Conservation (phyloP, 2,329 filamentous ascomycete species). For the Laburnicola sp. region DNA sequence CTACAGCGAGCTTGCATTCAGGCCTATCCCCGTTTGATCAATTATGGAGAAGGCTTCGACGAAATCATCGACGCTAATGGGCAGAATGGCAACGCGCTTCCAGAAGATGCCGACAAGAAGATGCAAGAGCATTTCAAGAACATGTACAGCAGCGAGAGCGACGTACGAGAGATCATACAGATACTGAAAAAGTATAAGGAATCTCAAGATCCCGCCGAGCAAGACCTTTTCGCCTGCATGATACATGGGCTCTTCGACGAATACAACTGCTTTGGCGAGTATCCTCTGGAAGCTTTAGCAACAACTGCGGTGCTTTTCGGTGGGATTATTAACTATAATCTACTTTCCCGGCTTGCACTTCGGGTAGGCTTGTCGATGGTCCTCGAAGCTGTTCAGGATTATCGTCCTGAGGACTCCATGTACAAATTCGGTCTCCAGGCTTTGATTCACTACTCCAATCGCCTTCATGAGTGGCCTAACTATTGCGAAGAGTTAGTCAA, state of each 20-base stretch:
- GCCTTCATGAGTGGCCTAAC: slow-evolving; percentile 91
- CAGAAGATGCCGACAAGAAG: slow-evolving; percentile 76
- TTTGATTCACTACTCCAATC: slow-evolving; percentile 80
- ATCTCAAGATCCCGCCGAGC: slow-evolving; percentile 79
- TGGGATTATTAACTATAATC: slow-evolving; percentile 90
- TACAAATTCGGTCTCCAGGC: slow-evolving; percentile 98
- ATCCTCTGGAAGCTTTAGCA: slow-evolving; percentile 91
- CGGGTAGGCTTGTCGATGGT: slow-evolving; percentile 99
- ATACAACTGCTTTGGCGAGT: slow-evolving; percentile 92
- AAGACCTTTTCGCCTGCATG: slow-evolving; percentile 98
- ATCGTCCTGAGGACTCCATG: slow-evolving; percentile 82
- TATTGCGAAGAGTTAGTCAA: slow-evolving; percentile 85
- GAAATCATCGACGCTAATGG: slow-evolving; percentile 88
- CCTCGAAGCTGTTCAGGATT: slow-evolving; percentile 89
- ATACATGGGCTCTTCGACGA: slow-evolving; percentile 97
- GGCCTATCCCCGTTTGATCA: slow-evolving; percentile 90
- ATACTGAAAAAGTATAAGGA: slow-evolving; percentile 85
- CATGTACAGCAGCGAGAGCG: slow-evolving; percentile 92
- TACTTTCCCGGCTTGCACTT: slow-evolving; percentile 86
- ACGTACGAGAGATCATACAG: slow-evolving; percentile 82
- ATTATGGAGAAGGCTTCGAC: slow-evolving; percentile 91
- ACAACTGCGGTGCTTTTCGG: slow-evolving; percentile 97
- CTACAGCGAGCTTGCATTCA: slow-evolving; percentile 89
- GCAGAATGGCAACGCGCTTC: slow-evolving; percentile 76
- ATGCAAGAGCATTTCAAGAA: slow-evolving; percentile 99